Evolutionary conservation across 371 early-diverging fungal genomes (phyloP), one percentile per base, ranked within the genome.

Genomic region (Syncephalastrum contaminatum): DNA sequence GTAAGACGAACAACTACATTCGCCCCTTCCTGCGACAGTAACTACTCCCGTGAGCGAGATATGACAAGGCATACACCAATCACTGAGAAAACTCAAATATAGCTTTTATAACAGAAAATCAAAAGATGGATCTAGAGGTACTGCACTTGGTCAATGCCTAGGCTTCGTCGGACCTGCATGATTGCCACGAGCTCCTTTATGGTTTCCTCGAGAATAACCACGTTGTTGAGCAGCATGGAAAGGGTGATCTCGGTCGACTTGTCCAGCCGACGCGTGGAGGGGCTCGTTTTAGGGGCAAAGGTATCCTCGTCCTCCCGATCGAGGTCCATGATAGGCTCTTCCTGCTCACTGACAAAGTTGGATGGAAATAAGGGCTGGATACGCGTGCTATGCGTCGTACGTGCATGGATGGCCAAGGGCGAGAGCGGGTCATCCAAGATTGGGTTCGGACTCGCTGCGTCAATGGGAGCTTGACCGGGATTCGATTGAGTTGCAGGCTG

Each of bases 131-230:
- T 36, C 51, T 57, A 62, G n/a, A 44, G 15, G 43, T 78, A 84
- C 12, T 71, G 63, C 44, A 85, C 81, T 58, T 83, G 80, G 66
- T 92, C 93, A 20, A 88, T 81, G n/a, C 93, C 91, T 41, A 84
- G 63, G 56, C 88, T 88, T 53, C 89, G 72, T 24, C 91, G 84
- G 21, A 90, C 89, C 64, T 91, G 91, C 54, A 95, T 74, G 19
- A 89, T 78, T 14, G 94, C 92, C 6, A 96, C 82, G 8, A 95
- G 67, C 63, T 97, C 97, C 63, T 95, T 95, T 30, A 91, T 86
- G 4, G 87, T 81, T 72, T 97, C 97, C 60, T 97, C 93, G 52
- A 97, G 59, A 24, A 95, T 90, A 15, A 97, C 87, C 15, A 94
- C 90, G 67, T 96, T 96, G 60, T 92, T 93, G 13, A 91, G 63